Evolutionary conservation across 352 stramenopile species (phyloP), one percentile per base, ranked within the genome.

Genomic region (Phytophthora litchii): DNA sequence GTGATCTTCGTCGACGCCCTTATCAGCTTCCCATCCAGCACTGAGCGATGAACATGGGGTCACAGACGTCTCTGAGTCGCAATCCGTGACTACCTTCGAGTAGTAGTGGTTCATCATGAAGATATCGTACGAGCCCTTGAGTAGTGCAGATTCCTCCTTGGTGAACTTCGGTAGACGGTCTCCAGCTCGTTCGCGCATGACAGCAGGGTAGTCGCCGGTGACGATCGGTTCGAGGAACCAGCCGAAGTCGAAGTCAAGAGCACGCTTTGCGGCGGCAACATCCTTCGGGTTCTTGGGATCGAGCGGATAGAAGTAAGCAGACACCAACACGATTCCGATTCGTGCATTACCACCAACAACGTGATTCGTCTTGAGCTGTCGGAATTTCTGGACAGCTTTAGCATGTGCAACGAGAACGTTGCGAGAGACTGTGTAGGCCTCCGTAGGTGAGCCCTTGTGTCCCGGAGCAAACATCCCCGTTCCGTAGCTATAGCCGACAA

Each of bases 81-180:
- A 84, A 61, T 86, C 64, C 0, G 74, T 81, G 14, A 85, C 77
- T 1, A 47, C 36, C 7, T 71, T 73, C 1, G 70, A 74, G 34
- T 62, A 65, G 70, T 98, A 98, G 60, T 98, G 89, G 69, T 98
- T 98, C 12, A 98, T 64, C 35, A 95, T 95, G 41, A 98, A 87
- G 54, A 98, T 93, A 49, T 98, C 95, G 54, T 80, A 80, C 27
- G 83, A 96, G 10, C 76, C 80, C 40, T 81, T 78, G 16, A 98
- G 53, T 12, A 89, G n/a, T 23, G 71, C 69, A 0, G 82, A 65
- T 53, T 98, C 76, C 11, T 87, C 71, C 6, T 47, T 17, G 8
- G 91, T 96, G 64, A 98, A 98, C 42, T 50, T 37, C 1, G 94
- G 94, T 14, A 99, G 66, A 20, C 83, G 74, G 11, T 78, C 67